phyloP scores from a whole-genome alignment of 148 eudicot genomes.

The Tetragonia tetragonoides region DNA sequence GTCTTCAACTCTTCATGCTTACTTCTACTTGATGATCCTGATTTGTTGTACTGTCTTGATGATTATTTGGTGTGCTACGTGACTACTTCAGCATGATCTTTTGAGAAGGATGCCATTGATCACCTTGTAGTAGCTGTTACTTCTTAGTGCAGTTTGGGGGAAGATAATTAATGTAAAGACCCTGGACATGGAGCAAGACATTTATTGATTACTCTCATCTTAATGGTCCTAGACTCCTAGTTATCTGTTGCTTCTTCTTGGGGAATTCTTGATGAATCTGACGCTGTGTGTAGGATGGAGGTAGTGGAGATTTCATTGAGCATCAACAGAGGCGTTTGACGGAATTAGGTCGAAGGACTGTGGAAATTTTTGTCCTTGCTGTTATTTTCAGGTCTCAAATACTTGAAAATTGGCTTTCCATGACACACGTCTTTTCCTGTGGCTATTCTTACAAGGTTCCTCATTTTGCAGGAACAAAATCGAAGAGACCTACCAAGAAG shows the following conservation, averaged over 20 bases:
- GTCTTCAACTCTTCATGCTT: not conserved
- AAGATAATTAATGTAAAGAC: not conserved
- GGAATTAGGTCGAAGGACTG: constrained; percentile 84
- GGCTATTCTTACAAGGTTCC: not conserved
- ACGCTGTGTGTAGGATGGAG: constrained; percentile 54
- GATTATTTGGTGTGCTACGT: no score
- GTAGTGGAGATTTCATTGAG: constrained; percentile 73
- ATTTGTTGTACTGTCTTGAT: not conserved
- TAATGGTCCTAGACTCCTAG: not conserved
- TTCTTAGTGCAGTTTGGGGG: not conserved
- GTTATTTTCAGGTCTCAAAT: constrained; percentile 71
- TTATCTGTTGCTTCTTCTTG: not conserved
- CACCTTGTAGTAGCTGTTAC: not conserved
- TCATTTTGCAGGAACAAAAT: constrained; percentile 63
- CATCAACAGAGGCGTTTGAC: constrained; percentile 92
- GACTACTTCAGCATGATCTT: no score
- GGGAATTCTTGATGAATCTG: constrained; percentile 5
- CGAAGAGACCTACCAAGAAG: constrained; percentile 93
- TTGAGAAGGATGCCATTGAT: not conserved
- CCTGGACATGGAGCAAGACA: not conserved
- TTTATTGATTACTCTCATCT: not conserved
- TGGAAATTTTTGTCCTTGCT: constrained; percentile 83
- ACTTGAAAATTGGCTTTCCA: not conserved
- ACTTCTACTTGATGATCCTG: not conserved
- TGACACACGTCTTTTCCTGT: constrained; percentile 1